Conservation (phyloP, 1,284 basidiomycete species). For the Trichosporon sp. region DNA sequence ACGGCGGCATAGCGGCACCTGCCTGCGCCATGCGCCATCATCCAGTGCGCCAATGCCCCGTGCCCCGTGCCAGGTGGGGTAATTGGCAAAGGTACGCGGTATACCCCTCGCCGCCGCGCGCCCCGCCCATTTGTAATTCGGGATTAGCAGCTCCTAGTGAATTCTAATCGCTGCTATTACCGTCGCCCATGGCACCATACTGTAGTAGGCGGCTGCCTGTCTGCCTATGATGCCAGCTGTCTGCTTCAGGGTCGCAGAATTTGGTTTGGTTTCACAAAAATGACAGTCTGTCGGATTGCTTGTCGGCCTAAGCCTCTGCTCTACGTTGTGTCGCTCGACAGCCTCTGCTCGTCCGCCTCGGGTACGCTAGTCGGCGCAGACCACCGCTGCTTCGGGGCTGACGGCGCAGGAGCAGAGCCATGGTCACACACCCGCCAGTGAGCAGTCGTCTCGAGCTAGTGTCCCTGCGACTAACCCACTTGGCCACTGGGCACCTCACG, state of each 20-base stretch:
- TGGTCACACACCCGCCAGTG: not conserved
- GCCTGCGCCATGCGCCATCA: not conserved
- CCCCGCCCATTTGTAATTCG: not conserved
- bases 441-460: not conserved
- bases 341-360: not conserved
- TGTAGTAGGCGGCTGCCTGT: not conserved
- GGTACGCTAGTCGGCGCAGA: not conserved
- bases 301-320: not conserved
- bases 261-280: not conserved
- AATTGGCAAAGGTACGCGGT: not conserved
- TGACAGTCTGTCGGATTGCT: not conserved
- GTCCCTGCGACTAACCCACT: not conserved
- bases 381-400: not conserved
- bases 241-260: not conserved
- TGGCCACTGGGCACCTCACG: not conserved
- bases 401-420: not conserved
- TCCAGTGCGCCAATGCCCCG: not conserved
- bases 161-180: not conserved
- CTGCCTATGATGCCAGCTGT: not conserved
- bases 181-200: not conserved
- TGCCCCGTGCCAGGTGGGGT: not conserved
- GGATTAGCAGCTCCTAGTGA: not conserved
- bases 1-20: not conserved
- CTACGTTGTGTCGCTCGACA: not conserved
- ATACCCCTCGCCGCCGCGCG: not conserved